Conservation (phyloP, 192 early-diverging fungal genomes). For the Coemansia sp. region DNA sequence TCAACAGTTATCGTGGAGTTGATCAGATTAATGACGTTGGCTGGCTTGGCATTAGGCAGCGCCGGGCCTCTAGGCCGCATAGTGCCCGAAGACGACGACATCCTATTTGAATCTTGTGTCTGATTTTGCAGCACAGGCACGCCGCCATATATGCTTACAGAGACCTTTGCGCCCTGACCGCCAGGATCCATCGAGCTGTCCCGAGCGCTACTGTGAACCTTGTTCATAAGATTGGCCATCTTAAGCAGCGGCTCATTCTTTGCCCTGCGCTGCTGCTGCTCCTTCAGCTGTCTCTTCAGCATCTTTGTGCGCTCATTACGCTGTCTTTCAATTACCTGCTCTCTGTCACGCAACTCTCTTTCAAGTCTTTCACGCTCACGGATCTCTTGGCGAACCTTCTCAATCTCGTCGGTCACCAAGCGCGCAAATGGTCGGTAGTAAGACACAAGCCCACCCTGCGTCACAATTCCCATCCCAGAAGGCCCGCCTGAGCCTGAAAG, state of each 20-base stretch:
- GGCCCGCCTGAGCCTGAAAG: conserved; percentile 7
- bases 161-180: background rate
- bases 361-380: conserved; percentile 69
- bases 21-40: conserved; percentile 75
- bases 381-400: conserved; percentile 66
- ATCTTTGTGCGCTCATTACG: conserved; percentile 56
- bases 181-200: conserved; percentile 38
- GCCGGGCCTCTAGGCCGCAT: conserved; percentile 51
- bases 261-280: conserved; percentile 57
- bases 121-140: background rate
- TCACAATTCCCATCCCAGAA: background rate
- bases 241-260: conserved; percentile 58
- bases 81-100: conserved; percentile 26
- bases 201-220: conserved; percentile 38
- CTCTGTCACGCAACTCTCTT: conserved; percentile 61
- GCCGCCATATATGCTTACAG: conserved; percentile 1
- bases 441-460: background rate
- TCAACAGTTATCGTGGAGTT: conserved; percentile 72
- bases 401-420: conserved; percentile 62
- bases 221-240: conserved; percentile 58
- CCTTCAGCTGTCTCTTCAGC: conserved; percentile 57
- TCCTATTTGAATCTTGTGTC: conserved; percentile 18
- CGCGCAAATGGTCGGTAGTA: conserved; percentile 45
- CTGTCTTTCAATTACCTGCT: conserved; percentile 50
- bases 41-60: conserved; percentile 59